These are phyloP conservation scores for Ceratorhiza oryzae-sativae DNA, from an alignment of 1,284 basidiomycete genomes.

Conservation along the genomic window DNA sequence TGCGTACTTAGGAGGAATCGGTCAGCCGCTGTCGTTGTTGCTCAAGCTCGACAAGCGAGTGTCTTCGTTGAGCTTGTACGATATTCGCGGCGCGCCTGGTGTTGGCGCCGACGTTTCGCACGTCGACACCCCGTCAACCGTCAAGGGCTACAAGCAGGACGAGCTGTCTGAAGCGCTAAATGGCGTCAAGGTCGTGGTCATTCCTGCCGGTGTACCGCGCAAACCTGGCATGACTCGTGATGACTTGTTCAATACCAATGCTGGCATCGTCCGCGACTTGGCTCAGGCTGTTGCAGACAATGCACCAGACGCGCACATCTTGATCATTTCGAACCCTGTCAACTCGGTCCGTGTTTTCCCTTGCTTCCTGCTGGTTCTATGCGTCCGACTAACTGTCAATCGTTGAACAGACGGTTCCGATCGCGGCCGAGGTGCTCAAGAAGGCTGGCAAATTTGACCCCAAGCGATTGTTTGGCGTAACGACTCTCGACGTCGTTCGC, in stretches of 20 bases:
- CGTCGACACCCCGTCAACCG: constrained; percentile 88
- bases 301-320: constrained; percentile 87
- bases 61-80: constrained; percentile 80
- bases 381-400: not conserved
- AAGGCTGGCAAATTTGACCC: constrained; percentile 96
- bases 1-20: constrained; percentile 69
- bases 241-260: constrained; percentile 98
- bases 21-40: constrained; percentile 88
- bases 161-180: constrained; percentile 87
- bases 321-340: constrained; percentile 97
- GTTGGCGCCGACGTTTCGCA: constrained; percentile 94
- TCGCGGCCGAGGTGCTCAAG: constrained; percentile 92
- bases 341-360: constrained; percentile 61
- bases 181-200: constrained; percentile 89
- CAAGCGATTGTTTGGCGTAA: constrained; percentile 77
- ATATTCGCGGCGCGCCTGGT: constrained; percentile 91
- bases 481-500: constrained; percentile 96
- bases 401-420: constrained; percentile 85
- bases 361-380: not conserved
- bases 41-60: constrained; percentile 88
- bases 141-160: constrained; percentile 81
- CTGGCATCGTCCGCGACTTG: constrained; percentile 95
- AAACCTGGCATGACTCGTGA: constrained; percentile 96
- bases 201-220: constrained; percentile 96
- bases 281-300: constrained; percentile 87